Evolutionary conservation across 2,329 filamentous ascomycete species (phyloP).

Genomic region (Exophiala viscosa): DNA sequence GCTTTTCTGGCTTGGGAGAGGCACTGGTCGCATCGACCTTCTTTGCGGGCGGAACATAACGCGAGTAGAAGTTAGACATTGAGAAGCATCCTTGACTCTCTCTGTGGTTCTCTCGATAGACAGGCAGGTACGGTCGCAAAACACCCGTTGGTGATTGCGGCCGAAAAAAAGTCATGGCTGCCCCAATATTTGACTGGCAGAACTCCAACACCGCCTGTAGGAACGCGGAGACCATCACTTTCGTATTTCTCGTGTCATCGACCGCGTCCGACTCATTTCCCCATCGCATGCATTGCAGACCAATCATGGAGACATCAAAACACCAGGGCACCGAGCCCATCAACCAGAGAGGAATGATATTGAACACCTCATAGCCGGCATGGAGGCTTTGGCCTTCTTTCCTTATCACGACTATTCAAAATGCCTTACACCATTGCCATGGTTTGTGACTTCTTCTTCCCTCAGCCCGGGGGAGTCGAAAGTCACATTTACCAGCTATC

Average conservation of each 20-base stretch:
- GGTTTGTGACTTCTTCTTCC: conserved; percentile 99
- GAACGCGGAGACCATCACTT: conserved; percentile 10
- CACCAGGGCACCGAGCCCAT: background rate
- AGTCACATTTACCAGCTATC: conserved; percentile 98
- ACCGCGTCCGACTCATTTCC: background rate
- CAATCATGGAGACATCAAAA: background rate
- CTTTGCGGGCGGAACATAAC: conserved; percentile 42
- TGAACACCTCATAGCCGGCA: background rate
- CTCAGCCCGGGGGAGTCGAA: conserved; percentile 92
- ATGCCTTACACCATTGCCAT: conserved; percentile 78
- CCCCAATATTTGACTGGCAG: conserved; percentile 27
- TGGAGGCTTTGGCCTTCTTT: background rate
- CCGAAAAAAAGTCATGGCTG: background rate
- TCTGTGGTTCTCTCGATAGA: background rate
- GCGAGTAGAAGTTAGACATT: conserved; percentile 49
- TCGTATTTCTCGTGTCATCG: conserved; percentile 1
- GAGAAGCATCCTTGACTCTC: conserved; percentile 2
- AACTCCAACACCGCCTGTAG: conserved; percentile 30
- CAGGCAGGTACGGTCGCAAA: background rate
- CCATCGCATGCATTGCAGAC: background rate
- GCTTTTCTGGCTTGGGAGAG: conserved; percentile 25
- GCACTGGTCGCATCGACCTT: background rate
- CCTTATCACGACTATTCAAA: conserved; percentile 13
- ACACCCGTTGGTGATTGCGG: background rate
- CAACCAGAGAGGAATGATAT: background rate